Base-by-base conservation (phyloP, 352 stramenopile species). In the Globisporangium yorkense region DNA sequence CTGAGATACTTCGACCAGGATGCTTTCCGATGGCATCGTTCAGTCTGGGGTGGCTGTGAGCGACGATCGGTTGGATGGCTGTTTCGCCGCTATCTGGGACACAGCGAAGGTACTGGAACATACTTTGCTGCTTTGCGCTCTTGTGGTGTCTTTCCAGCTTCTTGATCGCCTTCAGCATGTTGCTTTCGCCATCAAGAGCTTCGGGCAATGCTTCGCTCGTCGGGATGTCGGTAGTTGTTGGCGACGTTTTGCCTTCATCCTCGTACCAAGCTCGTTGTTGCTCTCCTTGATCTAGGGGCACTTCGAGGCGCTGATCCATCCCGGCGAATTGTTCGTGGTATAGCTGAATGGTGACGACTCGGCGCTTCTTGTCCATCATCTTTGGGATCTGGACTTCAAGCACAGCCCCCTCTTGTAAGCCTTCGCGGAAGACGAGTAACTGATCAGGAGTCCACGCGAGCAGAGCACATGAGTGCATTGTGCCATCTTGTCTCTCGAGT, bases 161-260 rank as follows among this genome's bases (percentile, higher is more conserved):
- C 53, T 82, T 84, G 39, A 84, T 84, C 52, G 69, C 70, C 24
- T 54, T 55, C 48, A 84, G 57, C 21, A 84, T 72, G 15, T 54
- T 74, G 54, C 72, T 81, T 45, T 78, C 61, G 12, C 39, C 21
- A n/a, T 24, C 43, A 10, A 12, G 4, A 31, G 12, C 9, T 21
- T n/a, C 9, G 10, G 18, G 9, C 41, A 13, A 7, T 9, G n/a
- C 41, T 3, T 48, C 21, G n/a, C 20, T 48, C 1, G 3, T 0
- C n/a, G 15, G 7, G 6, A 9, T 15, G n/a, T 27, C 43, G 5
- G 8, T 27, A 3, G 18, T 5, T 47, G 16, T 27, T 7, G 18
- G 5, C 1, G 18, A 27, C 16, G 5, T 21, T 47, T 20, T n/a
- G 20, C 4, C 8, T 8, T 31, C 15, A n/a, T 9, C n/a, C 8